A percentile compares a stretch with the other conserved stretches of the same genome.
Evolutionary conservation across 441 rosid species (phyloP).

Genomic region (Croton setiger): DNA sequence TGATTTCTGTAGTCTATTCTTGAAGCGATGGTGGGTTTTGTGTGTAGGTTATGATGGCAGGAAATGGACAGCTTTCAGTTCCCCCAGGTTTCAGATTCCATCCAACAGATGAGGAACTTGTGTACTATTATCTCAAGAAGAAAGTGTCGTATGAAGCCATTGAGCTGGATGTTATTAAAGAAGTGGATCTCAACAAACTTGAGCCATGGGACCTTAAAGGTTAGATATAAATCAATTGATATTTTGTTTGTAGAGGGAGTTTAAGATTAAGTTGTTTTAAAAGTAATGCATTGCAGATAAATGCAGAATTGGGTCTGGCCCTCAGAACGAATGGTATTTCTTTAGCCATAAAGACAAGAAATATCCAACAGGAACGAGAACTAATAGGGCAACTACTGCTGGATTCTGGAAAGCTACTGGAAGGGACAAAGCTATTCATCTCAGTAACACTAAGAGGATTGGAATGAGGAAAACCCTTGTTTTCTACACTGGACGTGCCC

Average conservation of each 20-base stretch:
- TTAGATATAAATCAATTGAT: conserved; percentile 4
- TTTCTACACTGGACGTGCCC: conserved; percentile 92
- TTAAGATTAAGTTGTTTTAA: too few species aligned
- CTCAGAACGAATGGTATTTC: conserved; percentile 97
- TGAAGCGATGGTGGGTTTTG: not conserved
- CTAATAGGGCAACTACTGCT: conserved; percentile 79
- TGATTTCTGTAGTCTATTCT: not conserved
- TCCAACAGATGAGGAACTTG: conserved; percentile 85
- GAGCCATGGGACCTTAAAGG: conserved; percentile 99
- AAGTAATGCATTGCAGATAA: conserved; percentile 51
- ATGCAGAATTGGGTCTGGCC: conserved; percentile 85
- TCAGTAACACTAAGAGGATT: conserved; percentile 56
- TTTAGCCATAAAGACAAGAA: conserved; percentile 97
- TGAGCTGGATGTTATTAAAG: conserved; percentile 91
- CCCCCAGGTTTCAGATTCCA: conserved; percentile 91
- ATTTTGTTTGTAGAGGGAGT: too few species aligned
- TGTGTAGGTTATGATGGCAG: conserved; percentile 39
- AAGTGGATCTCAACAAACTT: conserved; percentile 95
- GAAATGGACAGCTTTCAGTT: conserved; percentile 81
- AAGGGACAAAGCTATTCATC: conserved; percentile 82
- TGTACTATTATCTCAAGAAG: conserved; percentile 88
- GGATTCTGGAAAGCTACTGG: conserved; percentile 99
- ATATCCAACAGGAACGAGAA: conserved; percentile 91
- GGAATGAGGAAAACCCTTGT: conserved; percentile 93
- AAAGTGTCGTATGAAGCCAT: conserved; percentile 78